phyloP scores from a whole-genome alignment of 371 early-diverging fungal species.

The Apophysomyces elegans region DNA sequence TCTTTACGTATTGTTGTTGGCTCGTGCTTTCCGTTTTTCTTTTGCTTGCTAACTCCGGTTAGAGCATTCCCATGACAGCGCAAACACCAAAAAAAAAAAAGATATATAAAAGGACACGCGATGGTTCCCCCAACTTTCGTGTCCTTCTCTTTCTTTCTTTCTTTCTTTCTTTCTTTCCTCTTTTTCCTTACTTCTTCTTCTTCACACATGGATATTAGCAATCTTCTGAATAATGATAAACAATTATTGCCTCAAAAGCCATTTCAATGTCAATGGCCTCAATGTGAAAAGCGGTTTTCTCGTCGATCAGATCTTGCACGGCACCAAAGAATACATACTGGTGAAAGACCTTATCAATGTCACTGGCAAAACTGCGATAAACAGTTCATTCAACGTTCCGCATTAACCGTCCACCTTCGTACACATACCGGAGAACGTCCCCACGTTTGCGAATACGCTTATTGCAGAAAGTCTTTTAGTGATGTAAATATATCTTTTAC shows the following conservation, averaged over 20 bases:
- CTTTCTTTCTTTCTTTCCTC: conserved; percentile 7
- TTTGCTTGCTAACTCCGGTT: conserved; percentile 2
- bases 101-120: background rate
- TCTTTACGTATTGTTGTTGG: background rate
- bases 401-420: conserved; percentile 77
- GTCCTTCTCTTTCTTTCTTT: conserved; percentile 3
- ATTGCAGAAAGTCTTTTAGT: conserved; percentile 28
- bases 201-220: conserved; percentile 23
- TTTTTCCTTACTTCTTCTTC: conserved; percentile 1
- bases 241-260: conserved; percentile 34
- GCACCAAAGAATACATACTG: conserved; percentile 78
- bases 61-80: conserved; percentile 1
- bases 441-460: conserved; percentile 66
- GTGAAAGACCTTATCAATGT: conserved; percentile 74
- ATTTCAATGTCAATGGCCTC: conserved; percentile 64
- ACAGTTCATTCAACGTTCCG: conserved; percentile 80
- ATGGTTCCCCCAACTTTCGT: background rate
- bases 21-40: background rate
- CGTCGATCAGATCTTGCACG: conserved; percentile 78
- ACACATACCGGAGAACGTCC: conserved; percentile 85
- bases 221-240: conserved; percentile 15
- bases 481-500: conserved; percentile 7
- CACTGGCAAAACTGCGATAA: conserved; percentile 68
- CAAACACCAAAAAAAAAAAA: background rate
- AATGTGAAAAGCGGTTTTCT: conserved; percentile 74